Conservation (phyloP, 805 yeast genomes). For the Teunomyces barrocoloradensis region DNA sequence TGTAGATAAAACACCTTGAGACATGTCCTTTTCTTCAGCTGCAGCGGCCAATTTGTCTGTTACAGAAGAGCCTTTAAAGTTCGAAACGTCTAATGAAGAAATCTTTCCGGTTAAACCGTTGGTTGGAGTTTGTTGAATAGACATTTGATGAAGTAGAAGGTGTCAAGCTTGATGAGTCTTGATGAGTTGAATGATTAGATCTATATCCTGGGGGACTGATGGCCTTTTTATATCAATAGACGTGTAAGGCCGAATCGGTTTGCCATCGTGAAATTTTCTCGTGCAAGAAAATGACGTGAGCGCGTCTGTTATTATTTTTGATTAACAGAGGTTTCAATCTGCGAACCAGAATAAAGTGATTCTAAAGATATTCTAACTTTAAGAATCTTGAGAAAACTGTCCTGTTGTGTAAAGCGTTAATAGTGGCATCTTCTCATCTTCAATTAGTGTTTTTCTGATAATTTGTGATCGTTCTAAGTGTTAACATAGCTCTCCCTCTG, state of each 20-base stretch:
- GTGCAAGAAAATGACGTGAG: background rate
- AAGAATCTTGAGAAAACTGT: too few relatives aligned
- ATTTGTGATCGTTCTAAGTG: background rate
- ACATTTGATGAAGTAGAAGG: conserved; percentile 26
- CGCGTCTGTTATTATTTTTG: conserved; percentile 2
- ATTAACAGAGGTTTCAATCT: background rate
- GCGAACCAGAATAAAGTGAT: background rate
- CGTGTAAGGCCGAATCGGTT: conserved; percentile 1
- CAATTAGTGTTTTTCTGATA: background rate
- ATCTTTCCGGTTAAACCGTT: conserved; percentile 46
- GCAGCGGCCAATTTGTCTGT: conserved; percentile 44
- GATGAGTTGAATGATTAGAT: background rate
- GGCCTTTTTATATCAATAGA: background rate
- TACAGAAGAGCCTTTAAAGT: conserved; percentile 32
- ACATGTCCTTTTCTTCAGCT: conserved; percentile 33
- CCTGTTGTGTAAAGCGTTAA: too few relatives aligned
- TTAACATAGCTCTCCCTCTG: background rate
- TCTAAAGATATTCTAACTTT: too few relatives aligned
- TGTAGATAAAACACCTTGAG: conserved; percentile 19
- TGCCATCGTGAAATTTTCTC: conserved; percentile 3
- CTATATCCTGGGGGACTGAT: background rate
- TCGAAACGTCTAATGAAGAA: conserved; percentile 37
- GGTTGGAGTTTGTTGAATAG: conserved; percentile 61
- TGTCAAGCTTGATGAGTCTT: background rate
- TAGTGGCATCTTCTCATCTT: background rate